Conservation (phyloP, 192 early-diverging fungal species). For the Lobosporangium transversale region DNA sequence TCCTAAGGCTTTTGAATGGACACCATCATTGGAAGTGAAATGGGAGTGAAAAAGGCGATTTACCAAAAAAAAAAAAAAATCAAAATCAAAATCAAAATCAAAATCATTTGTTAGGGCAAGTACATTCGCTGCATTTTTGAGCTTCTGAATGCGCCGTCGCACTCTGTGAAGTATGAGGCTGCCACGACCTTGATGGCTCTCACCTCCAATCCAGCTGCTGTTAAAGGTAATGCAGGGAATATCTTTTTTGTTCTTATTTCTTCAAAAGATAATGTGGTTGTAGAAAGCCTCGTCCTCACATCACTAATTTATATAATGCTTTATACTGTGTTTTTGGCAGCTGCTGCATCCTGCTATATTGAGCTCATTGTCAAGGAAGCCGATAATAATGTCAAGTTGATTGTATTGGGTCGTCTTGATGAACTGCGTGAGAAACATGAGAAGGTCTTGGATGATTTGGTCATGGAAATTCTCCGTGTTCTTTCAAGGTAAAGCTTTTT, state of each 20-base stretch:
- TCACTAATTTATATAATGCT: too few relatives aligned
- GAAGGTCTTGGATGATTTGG: conserved; percentile 87
- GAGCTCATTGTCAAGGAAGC: conserved; percentile 91
- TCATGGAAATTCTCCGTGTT: conserved; percentile 97
- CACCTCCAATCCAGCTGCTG: conserved; percentile 86
- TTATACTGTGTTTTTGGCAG: too few relatives aligned
- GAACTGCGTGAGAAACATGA: conserved; percentile 92
- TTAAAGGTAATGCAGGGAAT: conserved; percentile 89
- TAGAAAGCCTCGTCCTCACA: too few relatives aligned
- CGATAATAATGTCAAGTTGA: conserved; percentile 98
- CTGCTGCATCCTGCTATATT: conserved; percentile 91
- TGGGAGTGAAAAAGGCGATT: too few relatives aligned
- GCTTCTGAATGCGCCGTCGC: conserved; percentile 80
- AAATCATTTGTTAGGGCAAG: conserved; percentile 64
- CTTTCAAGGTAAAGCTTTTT: conserved; percentile 76
- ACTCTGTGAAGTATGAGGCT: conserved; percentile 97
- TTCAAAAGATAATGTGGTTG: too few relatives aligned
- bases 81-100: too few relatives aligned
- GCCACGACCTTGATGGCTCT: conserved; percentile 91
- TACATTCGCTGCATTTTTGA: conserved; percentile 94
- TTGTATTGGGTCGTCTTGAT: conserved; percentile 90
- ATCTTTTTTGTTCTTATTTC: too few relatives aligned
- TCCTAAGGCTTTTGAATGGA: conserved; percentile 86
- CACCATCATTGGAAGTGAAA: too few relatives aligned
- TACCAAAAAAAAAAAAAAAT: too few relatives aligned